Base-by-base conservation (phyloP, 2,329 filamentous ascomycete genomes). In the Xylariaceae sp. region DNA sequence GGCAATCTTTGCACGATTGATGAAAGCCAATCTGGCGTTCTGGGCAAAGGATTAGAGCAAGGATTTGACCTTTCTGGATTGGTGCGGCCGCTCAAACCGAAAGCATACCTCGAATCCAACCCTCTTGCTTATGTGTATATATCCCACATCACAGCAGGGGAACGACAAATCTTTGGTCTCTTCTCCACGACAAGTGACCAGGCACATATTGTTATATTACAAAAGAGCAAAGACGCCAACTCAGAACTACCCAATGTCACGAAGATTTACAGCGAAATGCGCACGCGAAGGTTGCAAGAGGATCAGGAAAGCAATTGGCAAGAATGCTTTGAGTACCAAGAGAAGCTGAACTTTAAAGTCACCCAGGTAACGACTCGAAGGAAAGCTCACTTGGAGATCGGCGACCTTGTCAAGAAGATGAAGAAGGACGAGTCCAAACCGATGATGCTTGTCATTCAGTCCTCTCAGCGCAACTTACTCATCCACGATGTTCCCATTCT, bases 1-100 rank as follows among this genome's bases (percentile, higher is more conserved):
- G 96, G 95, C 37, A 97, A 91, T 68, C 80, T 90, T 26, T 99
- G 95, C 72, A 96, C 92, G 2, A 96, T 99, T 64, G 95, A 99
- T 68, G 90, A 96, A 68, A 87, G 82, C 52, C 93, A 97, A 66
- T 85, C 90, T 58, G 96, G 94, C 65, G 93, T 97, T 2, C 84
- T 99, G 7, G 95, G 95, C 46, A 94, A 90, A 69, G 95, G 95
- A 51, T 78, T 99, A 6, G 95, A 99, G 65, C 88, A 94, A 66
- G 96, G 95, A 0, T 99, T 99, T 67, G 92, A 97, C 65, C 81
- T 99, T 3, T 84, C 83, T 9, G 84, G 90, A 6, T 77, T 99
- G 40, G 87, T 87, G 64, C 85, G 87, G 16, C 84, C 87, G 1
- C 74, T 82, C 0, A 89, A 92, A 68, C 79, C 77, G 1, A 78